A percentile compares a stretch with the other conserved stretches of the same genome.
Conservation (phyloP, 768 basidiomycete genomes). For the Kwoniella newhampshirensis region DNA sequence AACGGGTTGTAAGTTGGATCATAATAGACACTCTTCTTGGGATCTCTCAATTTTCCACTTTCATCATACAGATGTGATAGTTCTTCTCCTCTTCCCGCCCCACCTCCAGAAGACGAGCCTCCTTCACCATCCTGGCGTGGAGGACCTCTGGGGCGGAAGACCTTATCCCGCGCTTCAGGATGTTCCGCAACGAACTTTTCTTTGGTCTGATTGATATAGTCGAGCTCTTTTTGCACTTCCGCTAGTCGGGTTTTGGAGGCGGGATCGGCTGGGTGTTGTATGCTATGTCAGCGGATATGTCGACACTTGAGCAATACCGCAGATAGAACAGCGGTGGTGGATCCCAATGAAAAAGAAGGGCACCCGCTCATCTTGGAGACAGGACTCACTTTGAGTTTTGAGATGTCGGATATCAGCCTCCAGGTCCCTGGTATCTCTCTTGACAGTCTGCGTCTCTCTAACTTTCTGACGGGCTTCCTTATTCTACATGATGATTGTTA, state of each 20-base stretch:
- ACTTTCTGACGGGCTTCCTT: constrained; percentile 77
- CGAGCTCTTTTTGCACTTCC: constrained; percentile 72
- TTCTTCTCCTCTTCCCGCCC: constrained; percentile 56
- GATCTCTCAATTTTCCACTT: constrained; percentile 80
- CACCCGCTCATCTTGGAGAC: too few species aligned
- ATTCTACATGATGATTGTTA: constrained; percentile 64
- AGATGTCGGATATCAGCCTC: constrained; percentile 21
- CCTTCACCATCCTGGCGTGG: constrained; percentile 58
- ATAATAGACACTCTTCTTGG: constrained; percentile 90
- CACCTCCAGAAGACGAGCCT: constrained; percentile 53
- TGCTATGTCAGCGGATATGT: not conserved
- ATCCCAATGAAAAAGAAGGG: too few species aligned
- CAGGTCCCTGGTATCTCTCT: constrained; percentile 84
- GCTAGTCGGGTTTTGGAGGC: constrained; percentile 68
- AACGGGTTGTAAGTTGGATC: constrained; percentile 90
- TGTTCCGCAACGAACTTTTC: constrained; percentile 89
- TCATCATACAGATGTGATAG: constrained; percentile 71
- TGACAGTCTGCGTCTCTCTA: constrained; percentile 85
- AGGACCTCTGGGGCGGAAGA: constrained; percentile 59
- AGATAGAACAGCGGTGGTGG: not conserved
- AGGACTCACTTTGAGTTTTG: constrained; percentile 18
- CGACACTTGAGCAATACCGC: not conserved
- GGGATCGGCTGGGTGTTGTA: constrained; percentile 13
- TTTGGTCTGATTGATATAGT: constrained; percentile 79
- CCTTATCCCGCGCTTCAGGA: constrained; percentile 83